Conservation (phyloP, 2,329 filamentous ascomycete genomes). For the Rutstroemia sydowiana region DNA sequence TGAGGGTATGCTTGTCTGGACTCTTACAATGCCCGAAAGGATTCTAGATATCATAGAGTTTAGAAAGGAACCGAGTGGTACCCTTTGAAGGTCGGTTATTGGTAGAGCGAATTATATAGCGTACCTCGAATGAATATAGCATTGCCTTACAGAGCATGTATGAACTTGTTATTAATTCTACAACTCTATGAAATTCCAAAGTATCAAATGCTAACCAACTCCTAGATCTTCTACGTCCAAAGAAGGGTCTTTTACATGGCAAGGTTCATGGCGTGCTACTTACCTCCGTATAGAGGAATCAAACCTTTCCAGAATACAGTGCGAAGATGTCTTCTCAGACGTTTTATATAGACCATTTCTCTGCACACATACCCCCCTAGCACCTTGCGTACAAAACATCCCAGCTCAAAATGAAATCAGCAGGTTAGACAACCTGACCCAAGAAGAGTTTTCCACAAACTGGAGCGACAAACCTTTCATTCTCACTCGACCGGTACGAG, state of each 20-base stretch:
- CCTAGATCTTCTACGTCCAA: slow-evolving; percentile 24
- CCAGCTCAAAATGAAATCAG: slow-evolving; percentile 66
- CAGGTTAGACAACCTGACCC: slow-evolving; percentile 60
- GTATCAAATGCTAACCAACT: slow-evolving; percentile 11
- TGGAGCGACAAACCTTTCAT: slow-evolving; percentile 85
- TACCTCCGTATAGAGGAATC: slow-evolving; percentile 52
- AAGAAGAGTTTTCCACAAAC: slow-evolving; percentile 62
- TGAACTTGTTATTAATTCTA: too few relatives aligned
- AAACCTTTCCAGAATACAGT: slow-evolving; percentile 55
- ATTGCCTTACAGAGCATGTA: background rate
- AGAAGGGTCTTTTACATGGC: slow-evolving; percentile 48
- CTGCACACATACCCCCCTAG: slow-evolving; percentile 68
- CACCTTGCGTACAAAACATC: slow-evolving; percentile 62
- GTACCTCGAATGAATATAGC: background rate
- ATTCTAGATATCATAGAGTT: background rate
- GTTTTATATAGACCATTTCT: slow-evolving; percentile 83
- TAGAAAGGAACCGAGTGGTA: background rate
- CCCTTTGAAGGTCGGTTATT: background rate
- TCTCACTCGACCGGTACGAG: slow-evolving; percentile 69
- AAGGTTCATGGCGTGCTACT: slow-evolving; percentile 77
- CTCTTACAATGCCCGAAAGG: too few relatives aligned
- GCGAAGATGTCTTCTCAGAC: slow-evolving; percentile 79
- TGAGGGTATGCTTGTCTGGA: too few relatives aligned
- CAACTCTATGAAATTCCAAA: too few relatives aligned
- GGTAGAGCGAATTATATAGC: background rate